A percentile compares a stretch with the other conserved stretches of the same genome.
phyloP scores from a whole-genome alignment of 805 yeast species.

The Saturnispora halmiae region DNA sequence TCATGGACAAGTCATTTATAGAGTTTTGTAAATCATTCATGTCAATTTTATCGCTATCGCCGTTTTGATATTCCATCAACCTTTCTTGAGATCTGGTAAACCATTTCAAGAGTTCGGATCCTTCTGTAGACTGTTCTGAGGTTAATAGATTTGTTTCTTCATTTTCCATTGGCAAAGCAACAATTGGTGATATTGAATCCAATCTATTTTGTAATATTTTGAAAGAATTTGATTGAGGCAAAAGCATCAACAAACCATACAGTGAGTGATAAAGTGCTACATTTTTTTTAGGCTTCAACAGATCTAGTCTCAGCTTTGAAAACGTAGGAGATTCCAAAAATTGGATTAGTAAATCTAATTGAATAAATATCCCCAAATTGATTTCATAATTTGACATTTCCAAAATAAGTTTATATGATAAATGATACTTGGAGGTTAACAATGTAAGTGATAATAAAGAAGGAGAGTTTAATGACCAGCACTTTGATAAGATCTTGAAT shows the following conservation, averaged over 20 bases:
- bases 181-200: slow-evolving; percentile 42
- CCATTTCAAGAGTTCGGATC: slow-evolving; percentile 32
- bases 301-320: slow-evolving; percentile 73
- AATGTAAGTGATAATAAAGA: slow-evolving; percentile 81
- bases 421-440: slow-evolving; percentile 78
- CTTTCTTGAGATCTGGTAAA: slow-evolving; percentile 41
- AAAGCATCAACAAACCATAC: slow-evolving; percentile 84
- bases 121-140: slow-evolving; percentile 12
- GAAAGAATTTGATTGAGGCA: slow-evolving; percentile 91
- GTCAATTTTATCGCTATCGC: slow-evolving; percentile 7
- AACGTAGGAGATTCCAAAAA: slow-evolving; percentile 88
- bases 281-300: slow-evolving; percentile 76
- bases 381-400: slow-evolving; percentile 77
- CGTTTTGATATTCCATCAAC: slow-evolving; percentile 18
- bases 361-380: slow-evolving; percentile 68
- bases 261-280: slow-evolving; percentile 79
- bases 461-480: slow-evolving; percentile 90
- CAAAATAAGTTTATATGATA: slow-evolving; percentile 75
- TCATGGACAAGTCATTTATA: slow-evolving; percentile 1
- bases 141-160: slow-evolving; percentile 13
- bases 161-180: slow-evolving; percentile 21
- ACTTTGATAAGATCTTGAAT: slow-evolving; percentile 67
- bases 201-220: slow-evolving; percentile 71
- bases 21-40: slow-evolving; percentile 2
- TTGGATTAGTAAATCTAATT: slow-evolving; percentile 83